A percentile compares a stretch with the other conserved stretches of the same genome.
Conservation (phyloP, 495 filamentous ascomycete species). For the Penicillium psychrofluorescens region DNA sequence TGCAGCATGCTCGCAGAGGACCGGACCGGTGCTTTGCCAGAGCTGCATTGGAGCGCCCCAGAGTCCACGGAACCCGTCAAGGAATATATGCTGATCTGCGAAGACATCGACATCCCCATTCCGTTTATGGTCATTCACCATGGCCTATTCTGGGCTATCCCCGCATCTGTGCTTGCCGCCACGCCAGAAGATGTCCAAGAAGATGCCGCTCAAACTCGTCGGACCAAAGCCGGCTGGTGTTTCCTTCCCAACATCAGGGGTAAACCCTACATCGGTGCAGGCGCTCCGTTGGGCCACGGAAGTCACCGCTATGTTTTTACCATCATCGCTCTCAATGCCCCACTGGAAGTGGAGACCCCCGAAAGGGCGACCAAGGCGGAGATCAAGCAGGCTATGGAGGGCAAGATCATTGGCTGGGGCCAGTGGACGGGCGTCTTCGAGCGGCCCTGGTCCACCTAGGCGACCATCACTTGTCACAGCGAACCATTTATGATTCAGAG, state of each 20-base stretch:
- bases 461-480: background rate
- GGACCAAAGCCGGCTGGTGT: constrained; percentile 31
- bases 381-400: constrained; percentile 33
- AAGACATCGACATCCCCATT: constrained; percentile 45
- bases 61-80: constrained; percentile 17
- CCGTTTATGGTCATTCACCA: constrained; percentile 37
- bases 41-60: constrained; percentile 30
- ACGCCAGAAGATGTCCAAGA: constrained; percentile 27
- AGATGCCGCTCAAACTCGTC: constrained; percentile 3
- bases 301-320: constrained; percentile 44
- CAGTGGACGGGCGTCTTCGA: constrained; percentile 44
- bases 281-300: constrained; percentile 39
- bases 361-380: constrained; percentile 32
- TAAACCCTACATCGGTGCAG: constrained; percentile 29
- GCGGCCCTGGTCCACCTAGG: constrained; percentile 22
- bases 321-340: constrained; percentile 37
- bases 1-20: constrained; percentile 30
- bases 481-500: no score
- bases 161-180: constrained; percentile 20
- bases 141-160: constrained; percentile 39
- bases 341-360: constrained; percentile 21
- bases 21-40: constrained; percentile 29
- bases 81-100: constrained; percentile 43
- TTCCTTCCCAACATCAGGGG: constrained; percentile 29
- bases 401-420: constrained; percentile 44